phyloP scores from a whole-genome alignment of 2,329 filamentous ascomycete genomes.

The Curvularia verruculosa region DNA sequence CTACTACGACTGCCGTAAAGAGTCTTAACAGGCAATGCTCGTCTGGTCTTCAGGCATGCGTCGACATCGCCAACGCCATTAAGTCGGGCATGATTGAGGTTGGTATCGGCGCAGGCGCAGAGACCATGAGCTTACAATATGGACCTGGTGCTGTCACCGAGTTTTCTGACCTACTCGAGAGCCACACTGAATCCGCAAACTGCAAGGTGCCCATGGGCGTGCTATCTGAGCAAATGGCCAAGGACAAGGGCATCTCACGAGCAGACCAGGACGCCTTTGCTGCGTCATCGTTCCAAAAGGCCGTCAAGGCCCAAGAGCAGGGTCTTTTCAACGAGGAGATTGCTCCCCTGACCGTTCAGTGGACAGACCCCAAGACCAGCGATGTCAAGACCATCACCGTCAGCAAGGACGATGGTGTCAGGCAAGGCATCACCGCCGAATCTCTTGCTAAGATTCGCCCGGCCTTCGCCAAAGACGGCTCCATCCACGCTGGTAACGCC shows the following conservation, averaged over 20 bases:
- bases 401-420: conserved; percentile 83
- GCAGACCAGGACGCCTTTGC: conserved; percentile 88
- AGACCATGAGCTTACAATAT: conserved; percentile 95
- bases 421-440: conserved; percentile 83
- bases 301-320: conserved; percentile 78
- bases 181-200: conserved; percentile 81
- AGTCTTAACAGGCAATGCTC: conserved; percentile 94
- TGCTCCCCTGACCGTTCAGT: conserved; percentile 81
- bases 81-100: conserved; percentile 91
- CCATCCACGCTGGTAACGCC: conserved; percentile 95
- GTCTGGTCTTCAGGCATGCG: conserved; percentile 87
- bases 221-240: conserved; percentile 92
- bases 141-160: conserved; percentile 87
- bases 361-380: conserved; percentile 87
- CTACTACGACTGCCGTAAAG: conserved; percentile 81
- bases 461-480: conserved; percentile 88
- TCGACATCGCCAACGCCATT: conserved; percentile 94
- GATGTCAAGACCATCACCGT: conserved; percentile 85
- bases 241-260: conserved; percentile 76
- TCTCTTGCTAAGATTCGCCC: conserved; percentile 88
- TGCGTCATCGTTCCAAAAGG: conserved; percentile 90
- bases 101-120: conserved; percentile 90
- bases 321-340: conserved; percentile 97
- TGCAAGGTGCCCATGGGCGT: conserved; percentile 98
- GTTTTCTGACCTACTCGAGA: conserved; percentile 88